A percentile compares a stretch with the other conserved stretches of the same genome.
Evolutionary conservation across 805 yeast species (phyloP).

Genomic region (Candida chauliodis): DNA sequence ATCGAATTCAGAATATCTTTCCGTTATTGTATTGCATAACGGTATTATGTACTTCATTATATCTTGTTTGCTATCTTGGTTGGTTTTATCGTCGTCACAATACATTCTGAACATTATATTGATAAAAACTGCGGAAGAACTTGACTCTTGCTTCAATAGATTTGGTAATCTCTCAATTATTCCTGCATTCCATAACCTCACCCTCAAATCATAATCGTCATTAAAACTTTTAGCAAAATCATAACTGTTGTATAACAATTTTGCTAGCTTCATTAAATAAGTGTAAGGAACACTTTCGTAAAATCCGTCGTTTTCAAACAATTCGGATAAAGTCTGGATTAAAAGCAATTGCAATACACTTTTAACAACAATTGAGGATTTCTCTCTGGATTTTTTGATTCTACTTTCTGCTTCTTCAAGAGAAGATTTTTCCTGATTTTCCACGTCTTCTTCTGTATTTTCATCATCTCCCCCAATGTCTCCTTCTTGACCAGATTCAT

Average conservation of each 20-base stretch:
- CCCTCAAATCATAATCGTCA: constrained; percentile 81
- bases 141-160: constrained; percentile 84
- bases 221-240: constrained; percentile 84
- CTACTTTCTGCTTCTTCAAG: constrained; percentile 32
- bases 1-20: constrained; percentile 67
- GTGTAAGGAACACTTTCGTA: constrained; percentile 66
- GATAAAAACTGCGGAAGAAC: constrained; percentile 83
- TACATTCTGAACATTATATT: constrained; percentile 77
- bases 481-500: constrained; percentile 27
- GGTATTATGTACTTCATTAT: constrained; percentile 56
- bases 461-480: constrained; percentile 21
- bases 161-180: constrained; percentile 91
- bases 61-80: constrained; percentile 42
- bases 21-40: constrained; percentile 66
- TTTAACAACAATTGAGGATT: constrained; percentile 80
- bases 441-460: constrained; percentile 10
- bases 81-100: constrained; percentile 56
- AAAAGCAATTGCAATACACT: constrained; percentile 86
- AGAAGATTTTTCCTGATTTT: constrained; percentile 11
- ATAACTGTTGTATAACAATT: constrained; percentile 64
- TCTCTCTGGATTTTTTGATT: constrained; percentile 47
- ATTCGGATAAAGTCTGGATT: constrained; percentile 81
- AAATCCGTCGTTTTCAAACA: constrained; percentile 67
- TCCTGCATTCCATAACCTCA: constrained; percentile 88
- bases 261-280: constrained; percentile 57